Conservation (phyloP, 495 filamentous ascomycete species). For the Hypoxylon cercidicola region DNA sequence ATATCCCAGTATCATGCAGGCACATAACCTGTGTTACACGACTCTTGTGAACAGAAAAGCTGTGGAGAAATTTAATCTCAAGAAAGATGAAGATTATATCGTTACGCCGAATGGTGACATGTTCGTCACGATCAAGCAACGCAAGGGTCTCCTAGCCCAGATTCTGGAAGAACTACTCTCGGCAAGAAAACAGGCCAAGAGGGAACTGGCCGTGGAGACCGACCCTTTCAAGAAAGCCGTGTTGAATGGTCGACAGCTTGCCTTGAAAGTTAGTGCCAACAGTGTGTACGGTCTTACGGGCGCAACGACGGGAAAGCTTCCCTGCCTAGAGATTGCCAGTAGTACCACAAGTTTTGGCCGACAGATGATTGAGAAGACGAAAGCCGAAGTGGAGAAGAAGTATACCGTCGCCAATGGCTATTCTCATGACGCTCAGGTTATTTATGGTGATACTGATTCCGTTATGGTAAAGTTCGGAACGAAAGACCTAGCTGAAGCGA, state of each 20-base stretch:
- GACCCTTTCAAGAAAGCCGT: constrained; percentile 98
- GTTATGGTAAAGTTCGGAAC: constrained; percentile 99
- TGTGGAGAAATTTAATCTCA: constrained; percentile 75
- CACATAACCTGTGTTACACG: constrained; percentile 98
- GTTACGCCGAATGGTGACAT: constrained; percentile 92
- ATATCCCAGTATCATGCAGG: constrained; percentile 98
- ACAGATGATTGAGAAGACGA: constrained; percentile 98
- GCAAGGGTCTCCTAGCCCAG: constrained; percentile 91
- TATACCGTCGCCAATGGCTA: constrained; percentile 97
- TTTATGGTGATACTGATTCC: constrained; percentile 99
- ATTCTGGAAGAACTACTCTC: constrained; percentile 93
- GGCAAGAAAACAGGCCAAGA: constrained; percentile 93
- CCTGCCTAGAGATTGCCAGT: constrained; percentile 94
- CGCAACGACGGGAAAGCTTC: constrained; percentile 93
- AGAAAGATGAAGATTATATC: constrained; percentile 94
- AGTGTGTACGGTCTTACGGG: constrained; percentile 98
- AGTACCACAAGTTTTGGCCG: constrained; percentile 95
- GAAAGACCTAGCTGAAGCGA: constrained; percentile 80
- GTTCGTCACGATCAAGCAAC: constrained; percentile 87
- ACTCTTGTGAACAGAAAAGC: constrained; percentile 86
- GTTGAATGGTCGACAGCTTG: constrained; percentile 95
- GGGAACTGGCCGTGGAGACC: constrained; percentile 88
- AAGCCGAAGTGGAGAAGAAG: constrained; percentile 85
- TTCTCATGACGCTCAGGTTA: constrained; percentile 90
- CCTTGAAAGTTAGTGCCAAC: constrained; percentile 96